Evolutionary conservation across 495 filamentous ascomycete species (phyloP).

Genomic region (Friedmanniomyces simplex): DNA sequence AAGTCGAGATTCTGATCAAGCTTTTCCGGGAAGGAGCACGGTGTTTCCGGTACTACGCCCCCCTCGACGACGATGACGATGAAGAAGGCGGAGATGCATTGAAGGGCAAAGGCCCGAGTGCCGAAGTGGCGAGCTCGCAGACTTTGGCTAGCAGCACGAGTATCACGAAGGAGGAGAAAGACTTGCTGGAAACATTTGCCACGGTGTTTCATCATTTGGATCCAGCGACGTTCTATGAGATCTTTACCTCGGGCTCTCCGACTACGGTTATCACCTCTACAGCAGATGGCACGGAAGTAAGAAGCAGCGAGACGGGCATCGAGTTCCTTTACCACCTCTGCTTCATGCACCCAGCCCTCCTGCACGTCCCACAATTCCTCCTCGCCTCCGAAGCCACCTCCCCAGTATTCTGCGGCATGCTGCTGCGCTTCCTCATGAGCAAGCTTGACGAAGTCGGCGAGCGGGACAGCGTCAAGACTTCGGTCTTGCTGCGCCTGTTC

Average conservation of each 20-base stretch:
- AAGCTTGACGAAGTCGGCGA: conserved; percentile 91
- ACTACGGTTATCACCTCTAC: background rate
- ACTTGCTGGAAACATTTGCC: conserved; percentile 92
- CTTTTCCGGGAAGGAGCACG: conserved; percentile 92
- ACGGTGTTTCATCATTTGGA: conserved; percentile 98
- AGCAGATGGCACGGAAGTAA: no score
- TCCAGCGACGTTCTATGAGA: conserved; percentile 95
- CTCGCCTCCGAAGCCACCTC: conserved; percentile 95
- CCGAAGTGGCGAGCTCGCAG: conserved; percentile 49
- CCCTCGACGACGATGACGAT: conserved; percentile 67
- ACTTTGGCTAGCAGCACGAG: conserved; percentile 60
- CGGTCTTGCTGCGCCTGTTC: conserved; percentile 87
- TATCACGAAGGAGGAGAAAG: conserved; percentile 91
- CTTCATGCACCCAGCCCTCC: conserved; percentile 86
- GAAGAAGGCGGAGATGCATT: conserved; percentile 59
- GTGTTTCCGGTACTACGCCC: conserved; percentile 91
- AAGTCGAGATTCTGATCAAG: conserved; percentile 92
- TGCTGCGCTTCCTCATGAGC: conserved; percentile 93
- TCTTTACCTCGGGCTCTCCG: conserved; percentile 45
- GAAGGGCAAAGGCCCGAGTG: conserved; percentile 48
- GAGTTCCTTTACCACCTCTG: conserved; percentile 94
- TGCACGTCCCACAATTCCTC: conserved; percentile 97
- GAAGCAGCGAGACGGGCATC: conserved; percentile 64
- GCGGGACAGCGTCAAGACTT: conserved; percentile 76
- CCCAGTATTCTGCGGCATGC: conserved; percentile 95